phyloP scores from a whole-genome alignment of 345 rosid genomes.

The Salix udensis region DNA sequence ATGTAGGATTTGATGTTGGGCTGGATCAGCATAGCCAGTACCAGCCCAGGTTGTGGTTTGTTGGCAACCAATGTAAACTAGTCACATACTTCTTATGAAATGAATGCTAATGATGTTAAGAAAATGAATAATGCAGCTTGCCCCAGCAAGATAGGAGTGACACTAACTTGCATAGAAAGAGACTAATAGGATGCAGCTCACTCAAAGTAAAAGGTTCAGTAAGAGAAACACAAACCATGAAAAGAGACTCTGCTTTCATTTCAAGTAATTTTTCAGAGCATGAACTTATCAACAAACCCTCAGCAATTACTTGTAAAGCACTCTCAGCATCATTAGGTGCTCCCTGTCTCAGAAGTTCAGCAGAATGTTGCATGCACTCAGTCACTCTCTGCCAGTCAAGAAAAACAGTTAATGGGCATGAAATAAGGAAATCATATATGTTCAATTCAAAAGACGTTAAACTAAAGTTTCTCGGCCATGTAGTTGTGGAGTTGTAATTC shows the following conservation, averaged over 20 bases:
- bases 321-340: constrained; percentile 46
- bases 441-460: not conserved
- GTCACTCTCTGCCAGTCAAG: constrained; percentile 67
- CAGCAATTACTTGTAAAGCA: constrained; percentile 64
- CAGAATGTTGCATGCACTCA: constrained; percentile 51
- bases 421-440: constrained; percentile 2
- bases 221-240: constrained; percentile 48
- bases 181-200: not conserved
- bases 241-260: constrained; percentile 80
- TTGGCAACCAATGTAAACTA: not conserved
- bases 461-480: not conserved
- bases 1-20: not conserved
- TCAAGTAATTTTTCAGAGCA: constrained; percentile 70
- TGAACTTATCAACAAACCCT: constrained; percentile 59
- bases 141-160: not conserved
- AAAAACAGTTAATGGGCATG: constrained; percentile 21
- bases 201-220: not conserved
- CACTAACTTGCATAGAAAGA: not conserved
- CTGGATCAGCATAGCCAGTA: not conserved
- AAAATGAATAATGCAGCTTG: not conserved
- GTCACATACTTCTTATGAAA: not conserved
- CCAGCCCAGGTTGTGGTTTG: not conserved
- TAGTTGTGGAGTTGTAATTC: not conserved
- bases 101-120: not conserved
- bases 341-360: constrained; percentile 46